Base-by-base conservation (phyloP, 805 yeast species). In the Ogataea saltuana region DNA sequence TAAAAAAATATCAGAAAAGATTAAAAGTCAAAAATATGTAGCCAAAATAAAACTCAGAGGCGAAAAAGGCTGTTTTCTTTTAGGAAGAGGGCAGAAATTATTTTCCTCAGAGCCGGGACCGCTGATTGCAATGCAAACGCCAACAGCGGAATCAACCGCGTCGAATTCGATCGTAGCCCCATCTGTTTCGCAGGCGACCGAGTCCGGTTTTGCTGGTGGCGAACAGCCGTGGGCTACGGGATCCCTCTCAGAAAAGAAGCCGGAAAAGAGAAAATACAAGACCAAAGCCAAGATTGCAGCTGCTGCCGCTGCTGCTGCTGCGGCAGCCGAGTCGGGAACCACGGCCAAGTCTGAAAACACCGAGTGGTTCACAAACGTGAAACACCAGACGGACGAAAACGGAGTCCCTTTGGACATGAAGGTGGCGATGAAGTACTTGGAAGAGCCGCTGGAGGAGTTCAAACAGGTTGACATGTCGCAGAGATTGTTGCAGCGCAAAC, bases 341-440 rank as follows among this genome's bases (percentile, higher is more conserved):
- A 4, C 25, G 20, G 9, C 30, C 5, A 4, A 21, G 15, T 16
- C 15, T 23, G 22, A 22, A 6, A 17, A 15, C 2, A 16, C 27
- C 3, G 37, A 33, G 20, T 32, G 26, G 26, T 20, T 19, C 26
- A 11, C 35, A 8, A 33, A 33, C 28, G 15, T 19, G 17, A 26
- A 11, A 13, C 28, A 21, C 11, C 37, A 22, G 10, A 7, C 15
- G 11, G 45, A 42, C 21, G 56, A 51, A 13, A 33, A 49, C 16
- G 56, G 53, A 3, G 45, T 48, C 2, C 63, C 63, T 5, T 19
- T 45, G 6, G 68, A 63, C 41, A 52, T 61, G 42, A 51, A 42
- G 11, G 37, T 27, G 17, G 68, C 63, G 10, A 40, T 51, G 39
- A 45, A 53, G 21, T 61, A 54, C 30, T 29, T 63, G 12, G 45